Evolutionary conservation across 2,329 filamentous ascomycete species (phyloP).

Genomic region (Trichoderma sp.): DNA sequence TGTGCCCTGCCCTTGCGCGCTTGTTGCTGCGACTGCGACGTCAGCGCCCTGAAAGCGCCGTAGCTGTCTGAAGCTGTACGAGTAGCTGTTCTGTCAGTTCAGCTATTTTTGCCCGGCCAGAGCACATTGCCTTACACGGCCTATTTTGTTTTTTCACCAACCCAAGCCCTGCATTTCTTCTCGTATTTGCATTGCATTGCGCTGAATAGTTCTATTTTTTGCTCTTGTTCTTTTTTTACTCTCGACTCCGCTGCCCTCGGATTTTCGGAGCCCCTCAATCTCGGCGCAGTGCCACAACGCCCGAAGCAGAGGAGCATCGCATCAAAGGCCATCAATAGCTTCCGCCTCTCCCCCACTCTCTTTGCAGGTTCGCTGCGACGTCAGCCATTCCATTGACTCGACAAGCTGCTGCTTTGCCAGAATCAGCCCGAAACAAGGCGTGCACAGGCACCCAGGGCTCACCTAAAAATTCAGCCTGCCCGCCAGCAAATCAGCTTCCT

Average conservation of each 20-base stretch:
- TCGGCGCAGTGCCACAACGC: background rate
- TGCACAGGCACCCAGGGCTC: constrained; percentile 23
- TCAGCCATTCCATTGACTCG: constrained; percentile 1
- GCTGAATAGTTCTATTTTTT: background rate
- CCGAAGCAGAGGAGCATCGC: background rate
- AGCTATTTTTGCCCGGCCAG: background rate
- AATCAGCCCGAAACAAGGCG: constrained; percentile 6
- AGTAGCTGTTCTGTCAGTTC: background rate
- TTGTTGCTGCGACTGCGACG: background rate
- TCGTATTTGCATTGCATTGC: background rate
- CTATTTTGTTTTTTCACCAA: background rate
- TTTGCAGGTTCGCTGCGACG: constrained; percentile 10
- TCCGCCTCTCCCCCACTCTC: background rate
- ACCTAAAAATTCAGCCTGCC: constrained; percentile 25
- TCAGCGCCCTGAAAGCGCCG: background rate
- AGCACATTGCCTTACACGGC: background rate
- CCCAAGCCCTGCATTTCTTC: background rate
- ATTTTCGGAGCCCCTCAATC: constrained; percentile 14
- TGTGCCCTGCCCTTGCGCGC: background rate
- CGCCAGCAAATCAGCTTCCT: constrained; percentile 53
- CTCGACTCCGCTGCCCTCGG: constrained; percentile 4
- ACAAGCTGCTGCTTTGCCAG: background rate
- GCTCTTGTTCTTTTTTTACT: background rate
- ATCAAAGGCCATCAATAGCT: background rate
- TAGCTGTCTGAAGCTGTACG: background rate